These are phyloP conservation scores for Eucalyptus coolabah DNA, from an alignment of 345 rosid genomes.

Conservation along the genomic window DNA sequence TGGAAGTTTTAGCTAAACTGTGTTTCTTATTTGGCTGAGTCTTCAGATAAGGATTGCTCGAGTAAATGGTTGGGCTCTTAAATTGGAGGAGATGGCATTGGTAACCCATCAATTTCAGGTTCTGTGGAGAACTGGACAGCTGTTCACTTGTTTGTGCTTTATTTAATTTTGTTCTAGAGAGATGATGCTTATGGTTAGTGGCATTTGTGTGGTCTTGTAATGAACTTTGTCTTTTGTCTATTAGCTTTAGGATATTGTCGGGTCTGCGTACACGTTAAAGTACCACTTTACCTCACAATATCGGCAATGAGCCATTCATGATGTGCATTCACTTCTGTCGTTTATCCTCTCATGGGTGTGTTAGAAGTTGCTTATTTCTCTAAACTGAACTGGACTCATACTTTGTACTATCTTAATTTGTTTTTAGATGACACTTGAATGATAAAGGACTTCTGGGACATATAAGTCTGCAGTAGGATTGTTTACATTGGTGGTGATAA, in stretches of 20 bases:
- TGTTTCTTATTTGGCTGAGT: background rate
- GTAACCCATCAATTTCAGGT: constrained; percentile 90
- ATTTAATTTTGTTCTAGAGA: background rate
- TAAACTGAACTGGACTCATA: background rate
- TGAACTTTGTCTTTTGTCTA: background rate
- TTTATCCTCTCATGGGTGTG: background rate
- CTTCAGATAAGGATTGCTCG: constrained; percentile 20
- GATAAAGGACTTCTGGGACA: background rate
- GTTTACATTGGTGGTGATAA: background rate
- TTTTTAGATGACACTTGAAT: background rate
- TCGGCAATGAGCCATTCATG: background rate
- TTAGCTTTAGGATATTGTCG: background rate
- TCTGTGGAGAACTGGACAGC: background rate
- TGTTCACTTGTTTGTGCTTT: background rate
- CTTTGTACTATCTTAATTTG: background rate
- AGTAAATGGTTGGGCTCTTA: constrained; percentile 54
- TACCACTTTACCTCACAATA: background rate
- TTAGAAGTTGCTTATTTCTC: background rate
- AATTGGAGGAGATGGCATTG: constrained; percentile 66
- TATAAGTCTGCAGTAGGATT: background rate
- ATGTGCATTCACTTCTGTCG: background rate
- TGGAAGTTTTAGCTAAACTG: background rate
- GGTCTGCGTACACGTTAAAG: background rate
- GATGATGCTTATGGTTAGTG: background rate
- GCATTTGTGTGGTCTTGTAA: background rate